Base-by-base conservation (phyloP, 2,329 filamentous ascomycete genomes). In the Penicillium sp. region DNA sequence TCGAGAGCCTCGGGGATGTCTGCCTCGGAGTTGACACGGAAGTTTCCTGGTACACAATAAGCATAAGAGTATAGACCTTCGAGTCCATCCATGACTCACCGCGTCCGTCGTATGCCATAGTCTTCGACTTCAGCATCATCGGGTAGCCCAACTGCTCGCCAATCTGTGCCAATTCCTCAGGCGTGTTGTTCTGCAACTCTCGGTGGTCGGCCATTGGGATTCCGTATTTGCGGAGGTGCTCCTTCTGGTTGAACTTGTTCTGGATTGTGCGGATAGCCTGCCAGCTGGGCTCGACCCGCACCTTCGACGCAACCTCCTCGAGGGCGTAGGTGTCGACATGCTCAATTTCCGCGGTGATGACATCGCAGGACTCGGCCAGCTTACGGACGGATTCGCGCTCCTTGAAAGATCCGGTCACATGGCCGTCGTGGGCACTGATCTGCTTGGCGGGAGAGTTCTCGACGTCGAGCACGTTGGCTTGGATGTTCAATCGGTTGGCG, bases 321-420 rank as follows among this genome's bases (percentile, higher is more conserved):
- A 97, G 83, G 22, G 94, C 88, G 49, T 91, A 81, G n/a, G 91
- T 94, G 73, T 97, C 86, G 55, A 97, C 89, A 75, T 97, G 93
- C 79, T 97, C 93, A 60, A 96, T 97, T 75, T 97, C 93, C 13
- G 96, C 90, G 0, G 92, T 97, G 57, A 97, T 79, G 14, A 96
- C 85, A 70, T 96, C 90, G 65, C 87, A 91, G 32, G 81, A 77
- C 38, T 83, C 77, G 2, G 93, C 92, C n/a, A 97, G 81, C 71
- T 91, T 82, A 42, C 86, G 85, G 61, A 97, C 92, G 61, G 90
- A 88, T 32, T 84, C 83, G 0, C 87, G 79, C 63, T 96, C 89
- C 71, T 91, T 92, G 82, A 96, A 97, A 0, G 92, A 96, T 54
- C 92, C 93, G 16, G 86, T 83, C 54, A 96, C 84, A 70, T 97